Percentiles rank a stretch among this genome's conserved stretches.
These are phyloP conservation scores for Apocynum venetum DNA, from an alignment of 257 asterid genomes.

Conservation along the genomic window DNA sequence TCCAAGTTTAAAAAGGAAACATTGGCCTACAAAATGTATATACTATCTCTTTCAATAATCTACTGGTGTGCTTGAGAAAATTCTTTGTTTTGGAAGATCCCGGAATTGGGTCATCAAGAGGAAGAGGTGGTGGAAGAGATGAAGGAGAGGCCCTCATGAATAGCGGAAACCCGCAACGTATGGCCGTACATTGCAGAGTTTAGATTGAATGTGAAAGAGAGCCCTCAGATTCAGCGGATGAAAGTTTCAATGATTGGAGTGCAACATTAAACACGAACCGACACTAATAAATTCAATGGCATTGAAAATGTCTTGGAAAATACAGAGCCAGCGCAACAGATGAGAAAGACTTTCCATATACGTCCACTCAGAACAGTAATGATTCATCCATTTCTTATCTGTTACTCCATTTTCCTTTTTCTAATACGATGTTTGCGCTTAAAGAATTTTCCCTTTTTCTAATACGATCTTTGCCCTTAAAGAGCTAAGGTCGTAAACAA, in stretches of 20 bases:
- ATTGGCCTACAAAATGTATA: not conserved
- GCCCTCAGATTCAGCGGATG: not conserved
- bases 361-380: not conserved
- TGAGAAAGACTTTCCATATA: not conserved
- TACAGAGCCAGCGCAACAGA: conserved; percentile 1
- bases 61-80: not conserved
- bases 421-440: too few relatives aligned
- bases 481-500: too few relatives aligned
- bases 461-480: too few relatives aligned
- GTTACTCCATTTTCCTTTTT: not conserved
- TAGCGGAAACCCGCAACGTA: not conserved
- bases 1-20: not conserved
- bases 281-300: conserved; percentile 8
- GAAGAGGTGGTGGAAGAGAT: not conserved
- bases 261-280: too few relatives aligned
- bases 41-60: not conserved
- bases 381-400: not conserved
- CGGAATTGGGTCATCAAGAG: too few relatives aligned
- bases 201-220: not conserved
- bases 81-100: not conserved
- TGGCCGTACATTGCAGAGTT: not conserved
- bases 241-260: conserved; percentile 19
- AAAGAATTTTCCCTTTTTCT: too few relatives aligned
- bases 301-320: conserved; percentile 7
- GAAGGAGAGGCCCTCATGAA: conserved; percentile 1